Base-by-base conservation (phyloP, 2,329 filamentous ascomycete genomes). In the Fusarium robinianum region DNA sequence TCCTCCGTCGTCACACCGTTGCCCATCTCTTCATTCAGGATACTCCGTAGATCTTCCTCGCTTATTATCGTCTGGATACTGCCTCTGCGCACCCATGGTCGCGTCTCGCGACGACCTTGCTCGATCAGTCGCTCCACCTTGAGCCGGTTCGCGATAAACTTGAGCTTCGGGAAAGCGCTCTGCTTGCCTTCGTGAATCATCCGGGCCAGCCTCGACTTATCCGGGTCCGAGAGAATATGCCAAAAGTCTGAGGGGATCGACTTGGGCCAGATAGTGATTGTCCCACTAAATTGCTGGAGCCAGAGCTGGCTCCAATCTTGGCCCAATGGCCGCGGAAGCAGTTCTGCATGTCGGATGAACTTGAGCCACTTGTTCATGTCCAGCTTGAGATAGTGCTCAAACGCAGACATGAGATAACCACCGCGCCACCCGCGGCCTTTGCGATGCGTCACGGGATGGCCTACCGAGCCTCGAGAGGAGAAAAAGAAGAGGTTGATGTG, bases 401-500 rank as follows among this genome's bases (percentile, higher is more conserved):
- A 83, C 0, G 94, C 92, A 6, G 87, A 92, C 51, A 94, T 92
- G 10, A 99, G 78, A 70, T 95, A 99, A 2, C 94, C 94, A 25
- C 94, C 94, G 39, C 94, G 85, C 94, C 94, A 99, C 42, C 94
- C 94, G 32, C 90, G 87, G 5, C 94, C 94, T 58, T 87, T 86
- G 41, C 94, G 87, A 68, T 99, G 94, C 0, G 91, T 96, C 12
- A 97, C 94, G 8, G 94, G 94, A 38, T 89, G 85, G 5, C 94
- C 94, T 8, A 97, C 92, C 0, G 88, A 87, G 9, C 94, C 94
- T 21, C 94, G 82, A 1, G 91, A 95, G 19, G 88, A 94, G 75
- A 97, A 99, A 79, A 99, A 97, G 77, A 99, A 99, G 18, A 97
- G 83, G 62, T 96, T 97, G 68, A 99, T 92, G 67, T 99, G 94